Conservation (phyloP, 805 yeast genomes). For the Kluyveromyces dobzhanskii region DNA sequence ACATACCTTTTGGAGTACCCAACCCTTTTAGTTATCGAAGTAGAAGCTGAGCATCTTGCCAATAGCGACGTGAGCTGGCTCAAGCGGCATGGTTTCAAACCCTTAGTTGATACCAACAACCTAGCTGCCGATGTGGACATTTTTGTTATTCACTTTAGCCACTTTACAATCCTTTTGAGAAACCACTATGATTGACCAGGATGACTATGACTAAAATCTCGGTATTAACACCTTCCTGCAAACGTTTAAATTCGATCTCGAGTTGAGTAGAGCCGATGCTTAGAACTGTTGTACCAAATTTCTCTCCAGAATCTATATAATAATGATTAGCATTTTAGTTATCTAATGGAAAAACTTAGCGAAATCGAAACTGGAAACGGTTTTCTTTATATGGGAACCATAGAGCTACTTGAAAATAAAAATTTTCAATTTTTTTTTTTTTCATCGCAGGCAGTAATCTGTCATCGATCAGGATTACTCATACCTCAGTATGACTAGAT, state of each 20-base stretch:
- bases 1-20: conserved; percentile 22
- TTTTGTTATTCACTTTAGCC: too few species aligned
- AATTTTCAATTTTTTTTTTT: background rate
- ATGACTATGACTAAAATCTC: too few species aligned
- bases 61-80: conserved; percentile 14
- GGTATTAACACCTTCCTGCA: too few species aligned
- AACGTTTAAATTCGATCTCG: too few species aligned
- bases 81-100: conserved; percentile 15
- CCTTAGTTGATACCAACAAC: conserved; percentile 21
- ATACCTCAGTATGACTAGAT: too few species aligned
- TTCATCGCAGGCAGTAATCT: too few species aligned
- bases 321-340: background rate
- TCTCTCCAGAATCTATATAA: too few species aligned
- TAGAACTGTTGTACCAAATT: too few species aligned
- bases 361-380: background rate
- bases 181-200: too few species aligned
- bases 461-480: background rate
- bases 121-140: conserved; percentile 18
- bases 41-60: conserved; percentile 14
- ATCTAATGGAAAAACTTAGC: conserved; percentile 3
- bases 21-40: conserved; percentile 17
- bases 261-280: too few species aligned
- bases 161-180: too few species aligned
- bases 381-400: background rate
- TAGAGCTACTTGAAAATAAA: background rate